Base-by-base conservation (phyloP, 352 stramenopile genomes). In the Phytopythium kandeliae region DNA sequence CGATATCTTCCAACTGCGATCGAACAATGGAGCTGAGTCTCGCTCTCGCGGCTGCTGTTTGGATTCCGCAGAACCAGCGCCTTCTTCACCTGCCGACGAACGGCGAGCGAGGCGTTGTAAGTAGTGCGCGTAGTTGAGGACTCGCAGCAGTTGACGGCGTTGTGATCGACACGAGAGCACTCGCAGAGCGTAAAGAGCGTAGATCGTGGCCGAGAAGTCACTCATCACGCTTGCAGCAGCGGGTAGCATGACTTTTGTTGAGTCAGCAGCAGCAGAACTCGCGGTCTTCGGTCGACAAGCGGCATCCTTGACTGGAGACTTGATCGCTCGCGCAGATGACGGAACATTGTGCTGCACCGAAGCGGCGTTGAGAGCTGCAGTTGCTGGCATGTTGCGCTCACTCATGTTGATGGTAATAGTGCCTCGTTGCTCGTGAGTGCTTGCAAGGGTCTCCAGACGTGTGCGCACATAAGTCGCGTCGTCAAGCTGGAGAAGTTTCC, bases 71-170 rank as follows among this genome's bases (percentile, higher is more conserved):
- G 43, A 16, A 8, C 25, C 19, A 17, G 4, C 42, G 8, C 13
- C 15, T 16, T 1, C 15, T 1, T 35, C 42, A 4, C 24, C 8
- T 35, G 25, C 4, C 10, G 19, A n/a, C 10, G 43, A 26, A 4
- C 42, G 31, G 13, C 19, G 33, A 41, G 31, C n/a, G 11, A 24
- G 22, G 10, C 24, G 51, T 8, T 55, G 50, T 19, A 83, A 33
- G 56, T 69, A 78, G 45, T 85, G 70, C 24, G 68, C 48, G 51
- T 78, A 80, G 48, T 79, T 84, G 26, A 86, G 55, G 30, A 67
- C 43, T 17, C 77, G 73, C 36, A 86, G 38, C 11, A 83, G 35
- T 8, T 59, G 63, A 34, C 68, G 55, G 19, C 72, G 58, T 41
- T 71, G 67, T 2, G 54, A 38, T 55, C 77, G 65, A 53, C 70